A percentile compares a stretch with the other conserved stretches of the same genome.
phyloP scores from a whole-genome alignment of 192 early-diverging fungal species.

The Rhizophagus prolifer region DNA sequence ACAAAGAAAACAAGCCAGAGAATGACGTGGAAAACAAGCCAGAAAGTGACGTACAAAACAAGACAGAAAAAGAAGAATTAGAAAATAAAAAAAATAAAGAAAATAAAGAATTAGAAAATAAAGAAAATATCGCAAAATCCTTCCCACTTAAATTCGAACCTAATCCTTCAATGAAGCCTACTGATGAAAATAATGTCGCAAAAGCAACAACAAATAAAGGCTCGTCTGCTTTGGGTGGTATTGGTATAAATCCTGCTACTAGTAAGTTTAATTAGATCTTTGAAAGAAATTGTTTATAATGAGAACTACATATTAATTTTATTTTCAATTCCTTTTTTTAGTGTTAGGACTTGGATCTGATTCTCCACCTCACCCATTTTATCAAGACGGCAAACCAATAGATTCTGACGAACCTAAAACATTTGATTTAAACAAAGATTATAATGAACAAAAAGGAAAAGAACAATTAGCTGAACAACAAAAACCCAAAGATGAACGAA shows the following conservation, averaged over 20 bases:
- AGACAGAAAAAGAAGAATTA: too few relatives aligned
- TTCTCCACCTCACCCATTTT: background rate
- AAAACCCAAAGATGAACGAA: background rate
- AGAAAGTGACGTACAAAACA: too few relatives aligned
- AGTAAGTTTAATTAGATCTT: background rate
- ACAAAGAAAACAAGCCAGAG: too few relatives aligned
- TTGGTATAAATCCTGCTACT: background rate
- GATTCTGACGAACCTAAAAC: background rate
- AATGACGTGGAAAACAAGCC: too few relatives aligned
- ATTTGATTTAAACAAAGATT: background rate
- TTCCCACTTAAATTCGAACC: background rate
- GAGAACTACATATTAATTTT: too few relatives aligned
- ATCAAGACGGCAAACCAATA: background rate
- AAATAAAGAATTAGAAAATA: too few relatives aligned
- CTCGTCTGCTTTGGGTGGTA: background rate
- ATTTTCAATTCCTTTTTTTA: too few relatives aligned
- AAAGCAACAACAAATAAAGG: background rate
- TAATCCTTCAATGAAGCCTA: background rate
- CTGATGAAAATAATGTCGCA: background rate
- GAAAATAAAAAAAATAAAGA: too few relatives aligned
- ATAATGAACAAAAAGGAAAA: background rate
- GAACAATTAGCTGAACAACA: background rate
- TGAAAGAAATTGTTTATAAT: too few relatives aligned
- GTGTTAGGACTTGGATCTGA: too few relatives aligned
- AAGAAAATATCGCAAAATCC: too few relatives aligned